Percentiles rank a stretch among this genome's conserved stretches.
These are phyloP conservation scores for Kwoniella europaea DNA, from an alignment of 768 basidiomycete species.

Conservation along the genomic window DNA sequence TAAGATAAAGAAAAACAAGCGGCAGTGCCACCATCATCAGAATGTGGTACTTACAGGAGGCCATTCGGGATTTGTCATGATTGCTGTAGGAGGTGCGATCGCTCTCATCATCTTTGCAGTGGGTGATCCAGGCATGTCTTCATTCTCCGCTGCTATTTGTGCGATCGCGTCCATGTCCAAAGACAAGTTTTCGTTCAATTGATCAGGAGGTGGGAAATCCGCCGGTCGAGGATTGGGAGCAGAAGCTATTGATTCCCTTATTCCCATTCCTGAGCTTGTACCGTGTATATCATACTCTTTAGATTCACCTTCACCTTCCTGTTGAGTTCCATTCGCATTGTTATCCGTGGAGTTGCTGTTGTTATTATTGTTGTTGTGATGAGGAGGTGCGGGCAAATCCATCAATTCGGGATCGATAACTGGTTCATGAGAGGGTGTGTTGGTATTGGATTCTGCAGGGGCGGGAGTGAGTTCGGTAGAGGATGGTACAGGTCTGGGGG, in stretches of 20 bases:
- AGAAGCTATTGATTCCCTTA: slow-evolving; percentile 48
- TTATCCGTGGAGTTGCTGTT: slow-evolving; percentile 3
- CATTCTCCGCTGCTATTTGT: slow-evolving; percentile 31
- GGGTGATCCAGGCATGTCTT: slow-evolving; percentile 45
- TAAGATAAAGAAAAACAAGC: slow-evolving; percentile 16
- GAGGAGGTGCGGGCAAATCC: slow-evolving; percentile 39
- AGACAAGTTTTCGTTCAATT: slow-evolving; percentile 28
- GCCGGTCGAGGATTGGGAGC: slow-evolving; percentile 46
- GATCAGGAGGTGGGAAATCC: slow-evolving; percentile 38
- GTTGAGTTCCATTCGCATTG: slow-evolving; percentile 2
- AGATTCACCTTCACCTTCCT: not conserved
- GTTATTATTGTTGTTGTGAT: slow-evolving; percentile 15
- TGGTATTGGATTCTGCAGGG: not conserved
- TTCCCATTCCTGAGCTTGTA: slow-evolving; percentile 21
- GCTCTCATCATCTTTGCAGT: slow-evolving; percentile 47
- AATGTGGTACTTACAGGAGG: slow-evolving; percentile 39
- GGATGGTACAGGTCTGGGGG: slow-evolving; percentile 1
- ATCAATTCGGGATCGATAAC: slow-evolving; percentile 47
- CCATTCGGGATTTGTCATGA: slow-evolving; percentile 43
- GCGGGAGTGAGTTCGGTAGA: slow-evolving; percentile 13
- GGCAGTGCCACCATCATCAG: slow-evolving; percentile 40
- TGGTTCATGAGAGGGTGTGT: slow-evolving; percentile 21
- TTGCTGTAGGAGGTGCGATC: slow-evolving; percentile 47
- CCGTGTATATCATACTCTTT: not conserved
- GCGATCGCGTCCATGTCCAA: slow-evolving; percentile 38